Percentiles rank a stretch among this genome's conserved stretches.
phyloP scores from a whole-genome alignment of 352 stramenopile species.

The Pythium sp. region DNA sequence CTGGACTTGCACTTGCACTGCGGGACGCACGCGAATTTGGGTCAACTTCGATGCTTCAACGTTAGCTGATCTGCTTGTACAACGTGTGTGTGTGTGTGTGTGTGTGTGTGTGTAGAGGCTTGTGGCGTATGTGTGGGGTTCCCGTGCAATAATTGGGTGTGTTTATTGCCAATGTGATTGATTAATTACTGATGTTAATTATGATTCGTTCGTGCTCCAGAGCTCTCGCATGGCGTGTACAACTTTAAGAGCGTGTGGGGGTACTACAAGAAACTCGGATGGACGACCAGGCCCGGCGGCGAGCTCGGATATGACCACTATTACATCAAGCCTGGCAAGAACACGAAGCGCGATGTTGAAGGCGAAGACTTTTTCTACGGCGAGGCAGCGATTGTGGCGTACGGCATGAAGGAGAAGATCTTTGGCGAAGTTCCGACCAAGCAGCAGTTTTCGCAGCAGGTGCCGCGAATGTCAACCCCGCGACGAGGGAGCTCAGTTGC shows the following conservation, averaged over 20 bases:
- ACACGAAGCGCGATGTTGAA: slow-evolving; percentile 21
- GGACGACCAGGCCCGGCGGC: slow-evolving; percentile 19
- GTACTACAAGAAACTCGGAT: slow-evolving; percentile 26
- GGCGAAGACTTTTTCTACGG: slow-evolving; percentile 40
- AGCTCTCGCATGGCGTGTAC: slow-evolving; percentile 37
- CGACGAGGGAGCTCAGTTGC: slow-evolving; percentile 5
- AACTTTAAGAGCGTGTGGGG: slow-evolving; percentile 43
- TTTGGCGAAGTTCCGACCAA: slow-evolving; percentile 25
- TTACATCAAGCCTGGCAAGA: slow-evolving; percentile 42
- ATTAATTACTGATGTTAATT: not conserved
- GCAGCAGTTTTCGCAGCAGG: slow-evolving; percentile 3
- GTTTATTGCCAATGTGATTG: not conserved
- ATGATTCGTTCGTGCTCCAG: slow-evolving; percentile 11
- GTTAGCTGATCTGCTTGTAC: not conserved
- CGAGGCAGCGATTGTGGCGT: slow-evolving; percentile 34
- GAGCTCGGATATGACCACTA: slow-evolving; percentile 42
- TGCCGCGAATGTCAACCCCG: not conserved
- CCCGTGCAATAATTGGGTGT: not conserved
- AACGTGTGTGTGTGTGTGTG: not conserved
- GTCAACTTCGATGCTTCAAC: too few relatives aligned
- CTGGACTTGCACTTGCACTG: not conserved
- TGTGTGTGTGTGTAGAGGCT: too few relatives aligned
- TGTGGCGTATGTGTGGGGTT: not conserved
- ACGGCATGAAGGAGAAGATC: slow-evolving; percentile 28
- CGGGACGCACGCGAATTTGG: not conserved